Base-by-base conservation (phyloP, 352 stramenopile species). In the Pythium brassicae region DNA sequence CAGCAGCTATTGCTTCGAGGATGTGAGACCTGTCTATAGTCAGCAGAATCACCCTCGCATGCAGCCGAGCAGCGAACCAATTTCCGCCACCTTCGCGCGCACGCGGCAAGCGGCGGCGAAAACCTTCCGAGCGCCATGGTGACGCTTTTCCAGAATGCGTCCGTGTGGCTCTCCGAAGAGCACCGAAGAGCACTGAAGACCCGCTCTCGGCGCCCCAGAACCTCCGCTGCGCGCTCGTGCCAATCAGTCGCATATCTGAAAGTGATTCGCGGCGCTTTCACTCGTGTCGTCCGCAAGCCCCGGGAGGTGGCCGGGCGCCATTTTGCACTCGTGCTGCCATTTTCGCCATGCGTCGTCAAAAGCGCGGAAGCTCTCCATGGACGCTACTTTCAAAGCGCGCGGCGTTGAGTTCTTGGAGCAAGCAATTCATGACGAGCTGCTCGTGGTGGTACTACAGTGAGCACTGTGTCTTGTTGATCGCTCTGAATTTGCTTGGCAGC, bases 121-220 rank as follows among this genome's bases (percentile, higher is more conserved):
- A 47, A 47, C 42, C 42, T 47, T 47, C 42, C 20, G n/a, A 47
- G 42, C 42, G 42, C 42, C 42, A 47, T 47, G 42, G 42, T 27
- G 42, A 47, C 42, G 42, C 42, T 27, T 25, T 26, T 47, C 42
- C n/a, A 47, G 26, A 5, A 27, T 27, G 42, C 42, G 42, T 17
- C 42, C 32, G 42, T 27, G 42, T 23, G 42, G 42, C 42, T 9
- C 42, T 27, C 42, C 22, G 42, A 19, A 22, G 42, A 3, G 42
- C 20, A 8, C 20, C 12, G 20, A 23, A 19, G 42, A 27, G 42
- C 42, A 47, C 20, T 15, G 42, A 47, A 47, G 42, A 27, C 42
- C 9, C 22, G 19, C n/a, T 47, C 20, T 47, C 42, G 42, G 10
- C 42, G 42, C 42, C 42, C 42, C 7, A 19, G 26, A 27, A 12